Percentiles rank a stretch among this genome's conserved stretches.
These are phyloP conservation scores for Excoecaria cochinchinensis DNA, from an alignment of 345 rosid species.

Conservation along the genomic window DNA sequence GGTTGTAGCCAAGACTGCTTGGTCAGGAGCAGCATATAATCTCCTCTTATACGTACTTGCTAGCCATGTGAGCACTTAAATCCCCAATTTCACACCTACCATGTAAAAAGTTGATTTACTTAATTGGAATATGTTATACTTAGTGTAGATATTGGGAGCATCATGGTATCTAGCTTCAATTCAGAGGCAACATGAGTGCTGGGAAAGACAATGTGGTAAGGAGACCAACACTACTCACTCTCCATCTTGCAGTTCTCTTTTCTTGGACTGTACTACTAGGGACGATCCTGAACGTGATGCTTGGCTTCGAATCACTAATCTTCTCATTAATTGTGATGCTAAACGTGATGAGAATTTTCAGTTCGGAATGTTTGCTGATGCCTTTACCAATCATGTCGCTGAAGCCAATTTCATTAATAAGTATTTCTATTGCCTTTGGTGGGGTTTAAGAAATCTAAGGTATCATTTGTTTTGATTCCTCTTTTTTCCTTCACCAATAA, in stretches of 20 bases:
- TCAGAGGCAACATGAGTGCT: not conserved
- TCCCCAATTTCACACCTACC: too few species aligned
- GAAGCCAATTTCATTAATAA: not conserved
- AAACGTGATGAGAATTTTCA: not conserved
- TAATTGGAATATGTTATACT: not conserved
- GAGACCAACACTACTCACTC: constrained; percentile 2
- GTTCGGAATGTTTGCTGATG: constrained; percentile 11
- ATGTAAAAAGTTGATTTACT: too few species aligned
- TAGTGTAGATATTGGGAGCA: constrained; percentile 11
- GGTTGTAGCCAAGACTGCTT: constrained; percentile 4
- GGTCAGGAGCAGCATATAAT: constrained; percentile 5
- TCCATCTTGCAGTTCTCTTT: not conserved
- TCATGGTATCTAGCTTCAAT: constrained; percentile 5
- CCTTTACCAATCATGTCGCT: constrained; percentile 9
- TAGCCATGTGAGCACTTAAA: not conserved
- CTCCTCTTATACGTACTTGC: constrained; percentile 9
- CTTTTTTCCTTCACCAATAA: not conserved
- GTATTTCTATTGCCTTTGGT: constrained; percentile 10
- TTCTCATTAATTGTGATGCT: constrained; percentile 3
- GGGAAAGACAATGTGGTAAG: not conserved
- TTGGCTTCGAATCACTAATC: constrained; percentile 3
- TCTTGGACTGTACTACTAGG: not conserved
- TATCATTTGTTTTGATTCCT: not conserved
- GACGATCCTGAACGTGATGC: not conserved
- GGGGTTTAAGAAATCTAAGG: constrained; percentile 12